phyloP scores from a whole-genome alignment of 2,329 filamentous ascomycete genomes.

The Colletotrichum orbiculare region DNA sequence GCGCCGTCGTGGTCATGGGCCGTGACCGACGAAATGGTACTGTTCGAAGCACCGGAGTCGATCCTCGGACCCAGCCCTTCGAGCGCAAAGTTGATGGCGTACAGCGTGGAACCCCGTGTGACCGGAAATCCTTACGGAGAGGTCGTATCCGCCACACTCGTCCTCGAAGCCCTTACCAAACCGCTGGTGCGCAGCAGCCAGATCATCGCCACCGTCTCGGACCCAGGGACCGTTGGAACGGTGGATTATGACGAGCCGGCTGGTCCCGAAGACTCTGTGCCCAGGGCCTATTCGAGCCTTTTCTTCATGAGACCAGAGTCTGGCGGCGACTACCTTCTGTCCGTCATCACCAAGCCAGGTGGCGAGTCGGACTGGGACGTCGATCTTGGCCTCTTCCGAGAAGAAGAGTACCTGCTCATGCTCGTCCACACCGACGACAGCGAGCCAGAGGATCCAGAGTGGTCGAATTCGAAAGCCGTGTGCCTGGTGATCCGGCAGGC shows the following conservation, averaged over 20 bases:
- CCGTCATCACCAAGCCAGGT: not conserved
- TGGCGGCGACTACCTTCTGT: not conserved
- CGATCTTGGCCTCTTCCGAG: not conserved
- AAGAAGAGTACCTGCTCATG: not conserved
- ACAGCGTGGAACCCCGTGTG: not conserved
- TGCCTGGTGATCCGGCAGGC: not conserved
- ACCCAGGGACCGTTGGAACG: not conserved
- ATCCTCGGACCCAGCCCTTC: not conserved
- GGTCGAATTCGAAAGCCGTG: not conserved
- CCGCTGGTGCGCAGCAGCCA: not conserved
- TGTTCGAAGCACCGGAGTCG: not conserved
- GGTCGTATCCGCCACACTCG: not conserved
- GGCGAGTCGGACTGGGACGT: not conserved
- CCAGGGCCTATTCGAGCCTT: not conserved
- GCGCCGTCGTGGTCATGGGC: slow-evolving; percentile 8
- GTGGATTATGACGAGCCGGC: not conserved
- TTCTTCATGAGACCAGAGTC: not conserved
- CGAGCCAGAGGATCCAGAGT: not conserved
- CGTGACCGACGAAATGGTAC: not conserved
- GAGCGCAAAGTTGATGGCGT: not conserved
- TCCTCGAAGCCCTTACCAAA: slow-evolving; percentile 2
- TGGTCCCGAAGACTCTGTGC: not conserved
- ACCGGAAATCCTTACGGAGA: not conserved
- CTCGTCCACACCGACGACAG: not conserved
- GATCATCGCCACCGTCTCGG: not conserved